Evolutionary conservation across 768 basidiomycete genomes (phyloP).

Genomic region (Mycena galopus): DNA sequence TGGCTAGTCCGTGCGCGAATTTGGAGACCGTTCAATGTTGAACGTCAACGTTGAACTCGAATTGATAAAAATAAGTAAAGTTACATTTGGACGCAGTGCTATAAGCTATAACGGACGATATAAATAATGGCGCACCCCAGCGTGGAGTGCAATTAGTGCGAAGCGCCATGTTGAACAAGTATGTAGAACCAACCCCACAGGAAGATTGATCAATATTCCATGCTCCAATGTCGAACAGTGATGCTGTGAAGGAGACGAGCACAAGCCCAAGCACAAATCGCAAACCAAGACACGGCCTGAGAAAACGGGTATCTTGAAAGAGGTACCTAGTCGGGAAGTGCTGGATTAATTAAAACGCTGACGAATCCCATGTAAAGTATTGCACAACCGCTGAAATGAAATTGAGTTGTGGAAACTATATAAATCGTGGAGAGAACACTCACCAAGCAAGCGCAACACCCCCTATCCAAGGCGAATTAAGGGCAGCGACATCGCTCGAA

Average conservation of each 20-base stretch:
- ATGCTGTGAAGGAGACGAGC: background rate
- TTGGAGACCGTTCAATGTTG: too few species aligned
- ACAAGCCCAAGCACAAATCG: background rate
- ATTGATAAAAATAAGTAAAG: too few species aligned
- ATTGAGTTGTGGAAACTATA: background rate
- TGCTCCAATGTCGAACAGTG: too few species aligned
- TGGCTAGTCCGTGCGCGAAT: constrained; percentile 84
- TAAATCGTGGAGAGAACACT: background rate
- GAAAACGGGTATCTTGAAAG: background rate
- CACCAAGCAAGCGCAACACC: constrained; percentile 30
- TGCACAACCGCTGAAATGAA: constrained; percentile 29
- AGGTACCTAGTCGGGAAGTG: constrained; percentile 27
- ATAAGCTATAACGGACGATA: too few species aligned
- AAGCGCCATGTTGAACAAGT: background rate
- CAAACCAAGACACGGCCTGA: background rate
- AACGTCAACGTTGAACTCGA: too few species aligned
- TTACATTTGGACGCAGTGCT: too few species aligned
- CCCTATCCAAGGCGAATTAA: constrained; percentile 29
- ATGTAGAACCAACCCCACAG: too few species aligned
- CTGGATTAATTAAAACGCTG: constrained; percentile 27
- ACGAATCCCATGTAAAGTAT: constrained; percentile 28
- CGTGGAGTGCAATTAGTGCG: too few species aligned
- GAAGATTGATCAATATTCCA: background rate
- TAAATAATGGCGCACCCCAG: too few species aligned
- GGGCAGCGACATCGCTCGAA: constrained; percentile 7